phyloP scores from a whole-genome alignment of 345 rosid genomes.

The Populus deltoides region DNA sequence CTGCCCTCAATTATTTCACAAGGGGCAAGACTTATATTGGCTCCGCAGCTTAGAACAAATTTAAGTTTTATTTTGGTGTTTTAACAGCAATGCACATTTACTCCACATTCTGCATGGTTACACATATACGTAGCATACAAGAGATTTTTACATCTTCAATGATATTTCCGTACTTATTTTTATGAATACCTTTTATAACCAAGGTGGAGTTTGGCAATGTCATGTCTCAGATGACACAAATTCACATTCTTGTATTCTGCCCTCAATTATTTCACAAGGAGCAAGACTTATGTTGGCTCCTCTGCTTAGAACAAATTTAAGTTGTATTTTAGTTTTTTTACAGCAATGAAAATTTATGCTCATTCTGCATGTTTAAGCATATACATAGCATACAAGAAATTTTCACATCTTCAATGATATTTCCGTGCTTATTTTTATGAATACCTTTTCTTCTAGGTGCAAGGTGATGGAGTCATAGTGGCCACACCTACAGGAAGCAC shows the following conservation, averaged over 20 bases:
- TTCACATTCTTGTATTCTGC: too few species aligned
- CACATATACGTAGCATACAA: constrained; percentile 3
- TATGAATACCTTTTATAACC: constrained; percentile 1
- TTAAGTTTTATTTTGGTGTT: background rate
- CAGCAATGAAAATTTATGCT: background rate
- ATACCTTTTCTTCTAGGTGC: constrained; percentile 56
- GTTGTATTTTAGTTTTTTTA: background rate
- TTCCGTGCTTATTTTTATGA: constrained; percentile 11
- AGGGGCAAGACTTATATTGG: constrained; percentile 7
- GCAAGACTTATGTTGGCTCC: constrained; percentile 1
- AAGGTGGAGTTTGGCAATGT: too few species aligned
- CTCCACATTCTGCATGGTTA: constrained; percentile 5
- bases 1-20: background rate
- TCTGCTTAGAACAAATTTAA: background rate
- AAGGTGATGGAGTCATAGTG: constrained; percentile 98
- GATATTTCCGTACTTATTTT: constrained; percentile 7
- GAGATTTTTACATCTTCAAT: background rate
- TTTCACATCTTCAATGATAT: background rate
- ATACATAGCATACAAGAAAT: background rate
- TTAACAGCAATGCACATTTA: background rate
- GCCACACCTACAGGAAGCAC: constrained; percentile 99
- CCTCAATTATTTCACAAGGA: constrained; percentile 1
- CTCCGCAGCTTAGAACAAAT: background rate
- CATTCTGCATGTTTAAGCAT: constrained; percentile 12
- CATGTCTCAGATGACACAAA: too few species aligned